Percentiles rank a stretch among this genome's conserved stretches.
Conservation (phyloP, 129 eudicot genomes). For the Solidago caesia region DNA sequence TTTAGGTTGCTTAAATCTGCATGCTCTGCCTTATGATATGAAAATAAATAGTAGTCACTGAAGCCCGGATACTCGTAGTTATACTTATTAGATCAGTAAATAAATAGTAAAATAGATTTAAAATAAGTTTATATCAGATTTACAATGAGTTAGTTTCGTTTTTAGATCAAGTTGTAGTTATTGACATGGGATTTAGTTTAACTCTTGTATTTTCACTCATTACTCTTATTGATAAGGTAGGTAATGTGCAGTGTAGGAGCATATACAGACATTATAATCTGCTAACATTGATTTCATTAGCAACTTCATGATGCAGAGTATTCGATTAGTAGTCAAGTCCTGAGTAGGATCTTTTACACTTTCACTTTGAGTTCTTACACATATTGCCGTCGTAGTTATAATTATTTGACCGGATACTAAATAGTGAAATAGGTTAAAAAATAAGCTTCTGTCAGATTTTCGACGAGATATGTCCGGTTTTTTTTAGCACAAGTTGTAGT, state of each 20-base stretch:
- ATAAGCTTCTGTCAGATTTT: too few relatives aligned
- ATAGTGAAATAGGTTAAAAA: too few relatives aligned
- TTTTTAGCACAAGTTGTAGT: too few relatives aligned
- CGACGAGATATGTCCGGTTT: too few relatives aligned
- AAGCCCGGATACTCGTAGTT: conserved; percentile 1
- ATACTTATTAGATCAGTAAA: not conserved
- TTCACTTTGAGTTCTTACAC: too few relatives aligned
- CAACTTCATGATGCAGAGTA: conserved; percentile 5
- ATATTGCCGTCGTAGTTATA: too few relatives aligned
- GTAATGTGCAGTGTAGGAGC: not conserved
- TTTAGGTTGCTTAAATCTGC: not conserved
- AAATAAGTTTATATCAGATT: conserved; percentile 9
- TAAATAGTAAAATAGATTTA: not conserved
- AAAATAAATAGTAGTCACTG: not conserved
- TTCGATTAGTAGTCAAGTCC: conserved; percentile 5
- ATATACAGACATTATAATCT: conserved; percentile 1
- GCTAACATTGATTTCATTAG: conserved; percentile 11
- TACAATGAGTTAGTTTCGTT: conserved; percentile 13
- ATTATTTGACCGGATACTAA: too few relatives aligned
- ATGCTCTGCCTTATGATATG: not conserved
- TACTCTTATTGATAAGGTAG: conserved; percentile 15
- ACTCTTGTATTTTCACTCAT: conserved; percentile 4
- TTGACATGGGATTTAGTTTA: conserved; percentile 1
- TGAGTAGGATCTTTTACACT: too few relatives aligned
- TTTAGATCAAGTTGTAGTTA: conserved; percentile 10